Base-by-base conservation (phyloP, 768 basidiomycete genomes). In the Lanmaoa rubissima region DNA sequence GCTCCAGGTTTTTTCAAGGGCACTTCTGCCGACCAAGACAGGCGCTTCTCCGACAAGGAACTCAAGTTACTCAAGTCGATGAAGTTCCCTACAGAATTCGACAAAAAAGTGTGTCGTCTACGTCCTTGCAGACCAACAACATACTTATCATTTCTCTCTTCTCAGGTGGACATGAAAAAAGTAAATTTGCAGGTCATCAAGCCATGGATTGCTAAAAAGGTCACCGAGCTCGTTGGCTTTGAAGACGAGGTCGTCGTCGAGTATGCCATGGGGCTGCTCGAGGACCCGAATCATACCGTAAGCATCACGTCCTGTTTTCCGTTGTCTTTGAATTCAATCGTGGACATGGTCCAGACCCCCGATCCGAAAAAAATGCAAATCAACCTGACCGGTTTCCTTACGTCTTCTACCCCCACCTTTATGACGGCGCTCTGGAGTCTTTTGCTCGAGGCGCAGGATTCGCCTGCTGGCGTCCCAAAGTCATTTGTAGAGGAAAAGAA, bases 201-300 rank as follows among this genome's bases (percentile, higher is more conserved):
- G 57, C 92, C 94, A 3, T 99, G 97, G 97, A 87, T 98, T 58
- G 90, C 92, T 14, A 94, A 93, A 79, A 90, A 92, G 73, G 88
- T 97, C 54, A 82, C 89, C 4, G 91, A 94, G 55, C 81, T 97
- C 21, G 84, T 94, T 42, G 93, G 95, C 2, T 85, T 98, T 38
- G 97, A 99, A 66, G 97, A 99, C 72, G 97, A 99, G 69, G 87
- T 99, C 42, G 88, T 98, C 41, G 86, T 98, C 31, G 96, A 98
- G 68, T 98, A 97, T 68, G 93, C 94, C 17, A 92, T 94, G 85
- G 93, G 93, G 17, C 79, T 98, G 19, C 76, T 99, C 6, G 97
- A 99, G 68, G 92, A 97, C 64, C 78, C 85, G 47, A 80, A 83
- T 16, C 82, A 89, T 61, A 88, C 90, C n/a, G 94, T 96, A 60